Percentiles rank a stretch among this genome's conserved stretches.
Conservation (phyloP, 2,329 filamentous ascomycete genomes). For the Blastomyces percursus region DNA sequence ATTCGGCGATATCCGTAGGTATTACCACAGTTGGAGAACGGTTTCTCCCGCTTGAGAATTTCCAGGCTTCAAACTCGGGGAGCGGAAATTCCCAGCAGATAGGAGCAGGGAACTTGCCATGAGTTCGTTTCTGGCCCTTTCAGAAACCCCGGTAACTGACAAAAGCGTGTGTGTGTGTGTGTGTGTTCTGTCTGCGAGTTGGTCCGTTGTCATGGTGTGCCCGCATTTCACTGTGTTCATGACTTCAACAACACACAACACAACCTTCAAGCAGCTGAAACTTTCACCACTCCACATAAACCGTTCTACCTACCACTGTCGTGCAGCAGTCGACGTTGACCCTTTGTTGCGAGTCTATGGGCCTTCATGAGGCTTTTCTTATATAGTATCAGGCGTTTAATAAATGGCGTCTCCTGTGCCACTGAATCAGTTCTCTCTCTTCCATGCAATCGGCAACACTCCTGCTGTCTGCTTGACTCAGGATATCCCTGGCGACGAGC, state of each 20-base stretch:
- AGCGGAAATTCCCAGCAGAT: not conserved
- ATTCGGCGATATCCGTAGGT: not conserved
- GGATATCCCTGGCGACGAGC: slow-evolving; percentile 39
- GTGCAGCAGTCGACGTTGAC: not conserved
- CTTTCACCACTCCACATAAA: not conserved
- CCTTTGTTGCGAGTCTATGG: not conserved
- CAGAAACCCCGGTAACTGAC: too few species aligned
- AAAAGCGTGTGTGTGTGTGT: too few species aligned
- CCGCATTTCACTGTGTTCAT: not conserved
- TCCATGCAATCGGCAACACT: slow-evolving; percentile 39
- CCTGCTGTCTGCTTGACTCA: slow-evolving; percentile 42
- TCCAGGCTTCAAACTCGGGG: not conserved
- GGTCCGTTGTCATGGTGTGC: not conserved
- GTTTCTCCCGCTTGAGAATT: not conserved
- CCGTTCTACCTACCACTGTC: too few species aligned
- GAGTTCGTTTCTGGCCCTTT: not conserved
- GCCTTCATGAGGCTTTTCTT: not conserved
- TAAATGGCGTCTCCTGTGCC: slow-evolving; percentile 13
- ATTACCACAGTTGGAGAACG: not conserved
- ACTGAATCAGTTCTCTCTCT: slow-evolving; percentile 18
- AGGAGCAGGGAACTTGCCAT: not conserved
- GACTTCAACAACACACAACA: not conserved
- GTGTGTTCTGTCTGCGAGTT: not conserved
- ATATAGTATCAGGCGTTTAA: not conserved
- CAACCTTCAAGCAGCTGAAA: not conserved